Evolutionary conservation across 83 land plant species (phyloP), one percentile per base, ranked within the genome.

Genomic region (Larix sibirica): DNA sequence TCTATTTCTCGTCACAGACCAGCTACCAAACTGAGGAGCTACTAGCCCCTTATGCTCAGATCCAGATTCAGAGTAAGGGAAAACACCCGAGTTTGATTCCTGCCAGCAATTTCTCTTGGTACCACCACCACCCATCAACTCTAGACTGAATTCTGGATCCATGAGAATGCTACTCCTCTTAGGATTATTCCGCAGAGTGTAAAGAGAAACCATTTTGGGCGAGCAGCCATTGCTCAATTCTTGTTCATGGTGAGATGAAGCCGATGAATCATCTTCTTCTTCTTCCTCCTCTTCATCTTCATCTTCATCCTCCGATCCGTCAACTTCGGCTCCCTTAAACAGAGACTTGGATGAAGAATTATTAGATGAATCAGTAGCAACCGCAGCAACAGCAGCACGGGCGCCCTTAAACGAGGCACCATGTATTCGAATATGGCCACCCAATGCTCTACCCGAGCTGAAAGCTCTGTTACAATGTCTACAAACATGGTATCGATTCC

Each of bases 401-500:
- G n/a, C 77, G n/a, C 67, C 62, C 31, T 59, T 79, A 67, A 71
- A 81, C 24, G 83, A 88, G 63, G 85, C 47, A 4, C 85, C 85
- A 28, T 92, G 95, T 62, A 89, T 87, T 77, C 95, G 83, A 93
- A 92, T 92, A 80, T 92, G 95, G 18, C 93, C 93, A 2, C 95
- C 95, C 58, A 92, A 81, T n/a, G 93, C 95, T 80, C 93, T 87
- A 47, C 95, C 95, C 28, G 85, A 88, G 64, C 80, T 60, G 80
- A 92, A 92, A 20, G 81, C 82, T 67, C 81, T 83, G 47, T 83
- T 83, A 84, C 95, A 92, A 33, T 88, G 73, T 76, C 82, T 86
- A 84, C 95, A 92, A 33, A 81, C 87, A 77, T 90, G 93, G 77
- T 81, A 86, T 9, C 76, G 26, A 50, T 84, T 82, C 18, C 84